Percentiles rank a stretch among this genome's conserved stretches.
Conservation (phyloP, 169 alveolate species). For the Plasmodium billcollinsi region DNA sequence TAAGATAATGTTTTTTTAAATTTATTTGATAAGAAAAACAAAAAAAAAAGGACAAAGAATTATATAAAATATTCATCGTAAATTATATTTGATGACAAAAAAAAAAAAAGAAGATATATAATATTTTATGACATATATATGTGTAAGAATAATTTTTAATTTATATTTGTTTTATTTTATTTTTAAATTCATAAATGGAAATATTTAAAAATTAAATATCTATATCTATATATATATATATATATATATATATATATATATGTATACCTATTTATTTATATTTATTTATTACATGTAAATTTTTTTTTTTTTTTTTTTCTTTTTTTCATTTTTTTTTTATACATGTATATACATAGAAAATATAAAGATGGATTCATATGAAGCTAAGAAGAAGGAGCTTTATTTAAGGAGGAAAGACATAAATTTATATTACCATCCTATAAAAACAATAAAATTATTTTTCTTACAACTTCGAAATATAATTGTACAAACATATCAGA, state of each 20-base stretch:
- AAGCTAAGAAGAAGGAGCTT: slow-evolving; percentile 66
- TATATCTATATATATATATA: background rate
- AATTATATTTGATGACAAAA: too few species aligned
- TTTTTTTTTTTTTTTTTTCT: slow-evolving; percentile 3
- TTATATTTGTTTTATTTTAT: background rate
- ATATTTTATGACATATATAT: too few species aligned
- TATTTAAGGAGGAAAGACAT: slow-evolving; percentile 69
- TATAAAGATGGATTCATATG: slow-evolving; percentile 61
- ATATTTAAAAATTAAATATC: background rate
- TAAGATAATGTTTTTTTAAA: too few species aligned
- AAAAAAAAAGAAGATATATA: too few species aligned
- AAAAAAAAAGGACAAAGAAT: too few species aligned
- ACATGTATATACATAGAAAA: slow-evolving; percentile 47
- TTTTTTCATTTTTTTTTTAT: slow-evolving; percentile 19
- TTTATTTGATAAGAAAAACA: too few species aligned
- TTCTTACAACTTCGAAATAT: slow-evolving; percentile 48
- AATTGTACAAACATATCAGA: slow-evolving; percentile 19
- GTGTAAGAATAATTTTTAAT: background rate
- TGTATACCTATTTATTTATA: background rate
- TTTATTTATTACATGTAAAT: background rate
- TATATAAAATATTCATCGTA: too few species aligned
- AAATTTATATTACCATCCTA: slow-evolving; percentile 68
- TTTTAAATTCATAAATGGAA: slow-evolving; percentile 10
- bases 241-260: background rate
- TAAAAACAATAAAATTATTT: slow-evolving; percentile 55